Conservation (phyloP, 805 yeast genomes). For the Candida gorgasii region DNA sequence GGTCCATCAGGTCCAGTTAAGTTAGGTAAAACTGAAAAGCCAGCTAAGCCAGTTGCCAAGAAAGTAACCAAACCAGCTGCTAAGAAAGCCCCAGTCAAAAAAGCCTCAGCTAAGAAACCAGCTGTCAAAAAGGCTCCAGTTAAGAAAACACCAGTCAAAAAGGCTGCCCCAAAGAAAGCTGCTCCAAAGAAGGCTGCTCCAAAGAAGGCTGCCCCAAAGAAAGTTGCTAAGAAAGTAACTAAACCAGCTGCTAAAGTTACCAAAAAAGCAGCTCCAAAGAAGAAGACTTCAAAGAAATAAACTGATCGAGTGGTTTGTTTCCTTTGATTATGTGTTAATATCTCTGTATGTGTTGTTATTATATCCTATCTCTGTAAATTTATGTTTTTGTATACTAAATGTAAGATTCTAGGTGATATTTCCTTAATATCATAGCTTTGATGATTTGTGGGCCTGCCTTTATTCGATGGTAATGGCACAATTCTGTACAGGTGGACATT, state of each 20-base stretch:
- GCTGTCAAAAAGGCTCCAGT: constrained; percentile 24
- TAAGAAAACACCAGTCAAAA: constrained; percentile 8
- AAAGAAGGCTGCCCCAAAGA: constrained; percentile 15
- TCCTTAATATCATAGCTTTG: too few species aligned
- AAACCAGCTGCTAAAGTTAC: constrained; percentile 22
- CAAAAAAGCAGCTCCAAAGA: constrained; percentile 22
- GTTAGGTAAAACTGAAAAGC: constrained; percentile 50
- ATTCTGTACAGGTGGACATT: too few species aligned
- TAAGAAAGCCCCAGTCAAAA: constrained; percentile 17
- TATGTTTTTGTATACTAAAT: constrained; percentile 13
- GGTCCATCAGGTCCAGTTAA: constrained; percentile 89
- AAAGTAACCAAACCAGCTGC: constrained; percentile 19
- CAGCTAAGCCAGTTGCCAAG: constrained; percentile 14
- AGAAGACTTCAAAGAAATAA: constrained; percentile 8
- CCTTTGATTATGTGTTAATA: constrained; percentile 5
- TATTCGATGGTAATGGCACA: too few species aligned
- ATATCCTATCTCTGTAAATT: constrained; percentile 9
- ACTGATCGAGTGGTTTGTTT: background rate
- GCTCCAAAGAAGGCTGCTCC: constrained; percentile 24
- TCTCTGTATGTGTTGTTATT: constrained; percentile 4
- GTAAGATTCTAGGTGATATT: constrained; percentile 6
- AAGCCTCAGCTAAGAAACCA: constrained; percentile 22
- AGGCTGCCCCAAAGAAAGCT: constrained; percentile 11
- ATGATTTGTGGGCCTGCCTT: too few species aligned
- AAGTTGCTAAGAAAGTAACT: constrained; percentile 22